phyloP scores from a whole-genome alignment of 2,329 filamentous ascomycete genomes.

The Cordyceps militaris region DNA sequence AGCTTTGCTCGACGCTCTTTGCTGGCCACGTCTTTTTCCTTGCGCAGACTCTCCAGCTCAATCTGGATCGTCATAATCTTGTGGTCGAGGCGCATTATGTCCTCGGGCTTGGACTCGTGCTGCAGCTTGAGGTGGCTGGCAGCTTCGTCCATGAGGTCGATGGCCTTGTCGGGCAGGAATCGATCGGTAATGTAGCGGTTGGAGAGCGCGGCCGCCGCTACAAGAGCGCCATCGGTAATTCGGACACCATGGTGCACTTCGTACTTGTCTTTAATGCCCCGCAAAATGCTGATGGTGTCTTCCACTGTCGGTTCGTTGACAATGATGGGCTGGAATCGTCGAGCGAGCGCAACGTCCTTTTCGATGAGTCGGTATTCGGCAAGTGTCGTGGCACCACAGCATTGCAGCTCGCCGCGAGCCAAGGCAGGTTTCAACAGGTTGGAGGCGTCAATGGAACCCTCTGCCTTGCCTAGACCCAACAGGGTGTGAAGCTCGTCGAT shows the following conservation, averaged over 20 bases:
- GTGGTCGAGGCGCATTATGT: conserved; percentile 85
- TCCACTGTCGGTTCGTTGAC: conserved; percentile 88
- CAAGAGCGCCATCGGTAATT: conserved; percentile 85
- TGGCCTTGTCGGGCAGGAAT: conserved; percentile 93
- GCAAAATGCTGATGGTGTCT: conserved; percentile 89
- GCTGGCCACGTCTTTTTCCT: conserved; percentile 86
- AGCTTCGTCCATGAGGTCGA: conserved; percentile 93
- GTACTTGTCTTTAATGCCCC: conserved; percentile 96
- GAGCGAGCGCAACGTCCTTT: conserved; percentile 87
- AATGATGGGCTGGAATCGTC: conserved; percentile 88
- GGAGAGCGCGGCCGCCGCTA: conserved; percentile 84
- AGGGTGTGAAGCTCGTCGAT: conserved; percentile 92
- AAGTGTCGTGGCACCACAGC: conserved; percentile 88
- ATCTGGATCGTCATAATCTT: conserved; percentile 98
- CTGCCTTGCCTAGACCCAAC: conserved; percentile 85
- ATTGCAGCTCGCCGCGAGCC: conserved; percentile 88
- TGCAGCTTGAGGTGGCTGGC: conserved; percentile 84
- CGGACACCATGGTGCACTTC: conserved; percentile 95
- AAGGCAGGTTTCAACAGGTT: conserved; percentile 90
- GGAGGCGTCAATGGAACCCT: conserved; percentile 93
- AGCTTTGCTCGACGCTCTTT: conserved; percentile 82
- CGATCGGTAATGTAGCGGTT: conserved; percentile 96
- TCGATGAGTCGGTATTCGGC: conserved; percentile 91
- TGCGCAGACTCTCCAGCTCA: conserved; percentile 86
- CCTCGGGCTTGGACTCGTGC: conserved; percentile 93